Conservation (phyloP, 805 yeast genomes). For the Kregervanrija pseudodelftensis region DNA sequence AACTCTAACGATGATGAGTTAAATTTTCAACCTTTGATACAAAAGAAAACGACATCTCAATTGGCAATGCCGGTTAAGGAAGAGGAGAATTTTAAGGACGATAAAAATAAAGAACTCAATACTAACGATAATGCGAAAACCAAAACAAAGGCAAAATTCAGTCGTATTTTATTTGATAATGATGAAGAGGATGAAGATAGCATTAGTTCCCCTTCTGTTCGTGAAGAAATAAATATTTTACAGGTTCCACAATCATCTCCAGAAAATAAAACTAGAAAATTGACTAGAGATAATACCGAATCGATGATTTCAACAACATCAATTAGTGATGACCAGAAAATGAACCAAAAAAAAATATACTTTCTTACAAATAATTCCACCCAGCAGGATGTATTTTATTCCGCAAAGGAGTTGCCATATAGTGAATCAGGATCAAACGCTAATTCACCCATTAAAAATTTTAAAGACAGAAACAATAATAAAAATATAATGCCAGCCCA, state of each 20-base stretch:
- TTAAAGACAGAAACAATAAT: too few relatives aligned
- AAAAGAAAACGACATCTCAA: background rate
- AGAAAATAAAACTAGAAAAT: background rate
- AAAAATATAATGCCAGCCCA: too few relatives aligned
- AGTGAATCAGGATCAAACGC: background rate
- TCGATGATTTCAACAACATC: conserved; percentile 8
- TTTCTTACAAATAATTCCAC: conserved; percentile 20
- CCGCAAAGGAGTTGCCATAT: conserved; percentile 31
- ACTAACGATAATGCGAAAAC: background rate
- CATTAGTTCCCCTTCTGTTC: conserved; percentile 7
- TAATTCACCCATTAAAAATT: too few relatives aligned
- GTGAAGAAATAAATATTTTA: conserved; percentile 8
- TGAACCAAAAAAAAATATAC: conserved; percentile 16
- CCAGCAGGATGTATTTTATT: conserved; percentile 29
- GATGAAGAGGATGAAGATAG: conserved; percentile 22
- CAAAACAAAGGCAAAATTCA: conserved; percentile 16
- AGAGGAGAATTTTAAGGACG: background rate
- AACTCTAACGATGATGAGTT: too few relatives aligned
- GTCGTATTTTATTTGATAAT: conserved; percentile 19
- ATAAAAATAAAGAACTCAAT: background rate
- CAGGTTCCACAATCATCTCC: background rate
- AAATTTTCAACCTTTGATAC: too few relatives aligned
- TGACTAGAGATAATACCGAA: conserved; percentile 2
- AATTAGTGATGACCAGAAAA: conserved; percentile 2
- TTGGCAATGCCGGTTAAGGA: background rate